These are phyloP conservation scores for Postia placenta DNA, from an alignment of 768 basidiomycete genomes.

Conservation along the genomic window DNA sequence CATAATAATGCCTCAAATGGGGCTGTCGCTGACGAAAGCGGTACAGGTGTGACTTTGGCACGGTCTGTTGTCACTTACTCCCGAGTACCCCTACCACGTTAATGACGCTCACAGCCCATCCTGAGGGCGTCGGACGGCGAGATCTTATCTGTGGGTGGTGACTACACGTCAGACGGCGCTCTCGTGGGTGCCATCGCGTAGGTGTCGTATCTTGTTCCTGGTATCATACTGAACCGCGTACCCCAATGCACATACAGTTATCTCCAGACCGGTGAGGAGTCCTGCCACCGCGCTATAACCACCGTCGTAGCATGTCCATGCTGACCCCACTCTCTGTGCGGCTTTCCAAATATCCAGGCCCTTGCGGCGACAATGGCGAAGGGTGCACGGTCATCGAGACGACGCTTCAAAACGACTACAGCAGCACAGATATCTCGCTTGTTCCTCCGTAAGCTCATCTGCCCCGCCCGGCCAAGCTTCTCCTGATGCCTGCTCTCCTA, in stretches of 20 bases:
- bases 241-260: too few species aligned
- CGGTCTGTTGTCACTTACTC: not conserved
- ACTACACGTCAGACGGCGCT: conserved; percentile 26
- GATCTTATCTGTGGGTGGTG: conserved; percentile 28
- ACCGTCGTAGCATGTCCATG: too few species aligned
- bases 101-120: not conserved
- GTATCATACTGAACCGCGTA: too few species aligned
- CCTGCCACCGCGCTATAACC: not conserved
- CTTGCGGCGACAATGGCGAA: conserved; percentile 34
- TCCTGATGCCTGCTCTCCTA: conserved; percentile 7
- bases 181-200: conserved; percentile 33
- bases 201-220: conserved; percentile 9
- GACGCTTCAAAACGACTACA: conserved; percentile 32
- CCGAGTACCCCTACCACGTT: not conserved
- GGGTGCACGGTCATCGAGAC: conserved; percentile 32
- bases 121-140: conserved; percentile 13
- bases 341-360: too few species aligned
- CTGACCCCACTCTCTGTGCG: not conserved
- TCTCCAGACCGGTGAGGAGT: conserved; percentile 13
- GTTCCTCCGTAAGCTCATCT: conserved; percentile 33
- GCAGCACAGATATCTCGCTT: conserved; percentile 29
- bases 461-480: not conserved
- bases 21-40: not conserved
- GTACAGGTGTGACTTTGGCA: not conserved
- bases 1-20: not conserved